A percentile compares a stretch with the other conserved stretches of the same genome.
phyloP scores from a whole-genome alignment of 2,329 filamentous ascomycete species.

The Fusarium sororula region DNA sequence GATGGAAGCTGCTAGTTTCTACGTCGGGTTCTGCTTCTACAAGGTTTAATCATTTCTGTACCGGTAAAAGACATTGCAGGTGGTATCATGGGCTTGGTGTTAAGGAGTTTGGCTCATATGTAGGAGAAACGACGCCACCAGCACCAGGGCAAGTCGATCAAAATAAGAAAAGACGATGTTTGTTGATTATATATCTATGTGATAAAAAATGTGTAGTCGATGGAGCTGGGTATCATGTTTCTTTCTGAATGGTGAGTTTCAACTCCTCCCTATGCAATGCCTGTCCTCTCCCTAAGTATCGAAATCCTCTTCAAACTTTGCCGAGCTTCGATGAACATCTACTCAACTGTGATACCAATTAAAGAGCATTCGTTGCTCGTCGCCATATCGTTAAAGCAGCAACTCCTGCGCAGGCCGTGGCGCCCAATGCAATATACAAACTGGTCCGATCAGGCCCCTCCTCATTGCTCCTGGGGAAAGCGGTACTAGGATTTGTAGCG shows the following conservation, averaged over 20 bases:
- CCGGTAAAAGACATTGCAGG: background rate
- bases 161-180: slow-evolving; percentile 23
- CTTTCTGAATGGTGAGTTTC: slow-evolving; percentile 32
- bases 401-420: slow-evolving; percentile 70
- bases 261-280: slow-evolving; percentile 37
- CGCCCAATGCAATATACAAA: slow-evolving; percentile 85
- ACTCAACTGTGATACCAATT: background rate
- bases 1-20: slow-evolving; percentile 91
- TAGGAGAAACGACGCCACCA: background rate
- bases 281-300: background rate
- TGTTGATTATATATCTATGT: slow-evolving; percentile 29
- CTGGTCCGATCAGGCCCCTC: slow-evolving; percentile 84
- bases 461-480: slow-evolving; percentile 89
- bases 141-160: background rate
- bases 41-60: slow-evolving; percentile 69
- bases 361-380: slow-evolving; percentile 61
- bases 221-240: slow-evolving; percentile 48
- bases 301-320: background rate
- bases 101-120: background rate
- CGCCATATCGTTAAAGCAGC: slow-evolving; percentile 74
- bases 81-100: slow-evolving; percentile 4
- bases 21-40: slow-evolving; percentile 96
- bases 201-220: slow-evolving; percentile 22
- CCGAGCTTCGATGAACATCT: background rate
- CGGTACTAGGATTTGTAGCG: slow-evolving; percentile 87